These are phyloP conservation scores for Syzygium malaccense DNA, from an alignment of 441 rosid genomes.

Conservation along the genomic window DNA sequence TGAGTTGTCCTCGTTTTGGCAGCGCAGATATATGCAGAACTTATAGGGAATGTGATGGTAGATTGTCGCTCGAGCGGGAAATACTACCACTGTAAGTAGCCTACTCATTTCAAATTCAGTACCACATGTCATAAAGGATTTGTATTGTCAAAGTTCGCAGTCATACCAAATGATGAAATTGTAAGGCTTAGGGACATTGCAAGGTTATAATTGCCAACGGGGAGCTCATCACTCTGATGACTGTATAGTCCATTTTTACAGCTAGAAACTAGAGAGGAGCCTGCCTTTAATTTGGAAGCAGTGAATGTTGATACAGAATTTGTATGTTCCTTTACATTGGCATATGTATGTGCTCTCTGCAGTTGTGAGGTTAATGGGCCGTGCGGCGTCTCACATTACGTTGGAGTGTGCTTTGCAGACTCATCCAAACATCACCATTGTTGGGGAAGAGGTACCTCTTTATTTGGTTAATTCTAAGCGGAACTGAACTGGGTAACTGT, in stretches of 20 bases:
- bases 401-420: conserved; percentile 99
- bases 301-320: neutral
- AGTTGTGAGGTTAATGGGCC: conserved; percentile 99
- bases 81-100: conserved; percentile 4
- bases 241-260: neutral
- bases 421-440: conserved; percentile 88
- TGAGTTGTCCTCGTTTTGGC: neutral
- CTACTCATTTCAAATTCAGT: neutral
- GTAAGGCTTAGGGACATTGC: neutral
- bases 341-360: conserved; percentile 11
- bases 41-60: neutral
- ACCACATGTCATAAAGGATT: neutral
- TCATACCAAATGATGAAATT: neutral
- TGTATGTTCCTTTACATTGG: neutral
- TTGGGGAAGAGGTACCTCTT: conserved; percentile 92
- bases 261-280: neutral
- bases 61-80: conserved; percentile 2
- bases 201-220: neutral
- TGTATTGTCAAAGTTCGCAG: neutral
- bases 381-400: conserved; percentile 98
- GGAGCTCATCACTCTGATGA: neutral
- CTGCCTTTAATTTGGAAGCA: neutral
- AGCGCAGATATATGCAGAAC: neutral
- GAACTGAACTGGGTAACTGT: neutral
- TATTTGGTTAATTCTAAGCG: neutral